Percentiles rank a stretch among this genome's conserved stretches.
Evolutionary conservation across 176 grass and related monocot genomes (phyloP).

Genomic region (Oropetium thomaeum): DNA sequence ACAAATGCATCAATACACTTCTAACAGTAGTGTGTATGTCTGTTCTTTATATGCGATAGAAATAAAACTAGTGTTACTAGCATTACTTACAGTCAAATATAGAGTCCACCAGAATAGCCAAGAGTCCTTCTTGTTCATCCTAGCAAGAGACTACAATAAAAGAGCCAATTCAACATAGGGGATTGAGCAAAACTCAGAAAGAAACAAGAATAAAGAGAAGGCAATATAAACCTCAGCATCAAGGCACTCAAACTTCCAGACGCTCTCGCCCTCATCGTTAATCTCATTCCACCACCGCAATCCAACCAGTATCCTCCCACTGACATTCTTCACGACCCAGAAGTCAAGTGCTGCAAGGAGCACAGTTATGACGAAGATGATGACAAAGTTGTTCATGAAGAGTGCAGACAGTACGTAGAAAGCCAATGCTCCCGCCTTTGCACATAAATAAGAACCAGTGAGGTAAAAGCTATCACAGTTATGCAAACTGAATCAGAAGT

Average conservation of each 20-base stretch:
- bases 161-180: slow-evolving; percentile 1
- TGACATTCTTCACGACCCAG: slow-evolving; percentile 90
- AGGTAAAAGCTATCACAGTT: background rate
- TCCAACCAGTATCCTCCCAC: slow-evolving; percentile 71
- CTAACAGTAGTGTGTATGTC: background rate
- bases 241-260: slow-evolving; percentile 91
- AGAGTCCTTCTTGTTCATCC: slow-evolving; percentile 93
- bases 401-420: slow-evolving; percentile 74
- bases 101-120: slow-evolving; percentile 98
- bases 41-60: background rate
- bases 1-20: background rate
- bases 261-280: slow-evolving; percentile 59
- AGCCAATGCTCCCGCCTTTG: slow-evolving; percentile 68
- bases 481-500: background rate
- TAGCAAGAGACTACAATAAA: slow-evolving; percentile 67
- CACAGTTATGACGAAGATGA: slow-evolving; percentile 79
- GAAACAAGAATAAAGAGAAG: background rate
- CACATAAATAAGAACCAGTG: slow-evolving; percentile 1
- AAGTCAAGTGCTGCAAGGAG: slow-evolving; percentile 84
- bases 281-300: slow-evolving; percentile 91
- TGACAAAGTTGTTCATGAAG: slow-evolving; percentile 72
- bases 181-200: background rate
- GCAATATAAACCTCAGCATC: slow-evolving; percentile 56
- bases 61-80: background rate
- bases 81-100: slow-evolving; percentile 70